Percentiles rank a stretch among this genome's conserved stretches.
Evolutionary conservation across 495 filamentous ascomycete genomes (phyloP).

Genomic region (Penicillium paradoxum): DNA sequence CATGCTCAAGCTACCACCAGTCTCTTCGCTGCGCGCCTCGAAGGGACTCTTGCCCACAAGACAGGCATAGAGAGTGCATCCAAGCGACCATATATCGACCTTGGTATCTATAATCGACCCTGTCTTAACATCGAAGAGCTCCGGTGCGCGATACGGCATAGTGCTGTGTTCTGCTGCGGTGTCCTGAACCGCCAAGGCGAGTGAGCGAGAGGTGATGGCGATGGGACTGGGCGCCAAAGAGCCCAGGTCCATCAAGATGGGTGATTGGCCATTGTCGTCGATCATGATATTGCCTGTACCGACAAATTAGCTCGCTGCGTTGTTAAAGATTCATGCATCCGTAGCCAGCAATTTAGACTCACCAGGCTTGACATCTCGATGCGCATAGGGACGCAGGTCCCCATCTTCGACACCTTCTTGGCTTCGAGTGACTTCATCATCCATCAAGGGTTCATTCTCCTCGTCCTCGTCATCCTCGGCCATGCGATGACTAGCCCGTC

Average conservation of each 20-base stretch:
- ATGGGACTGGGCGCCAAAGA: slow-evolving; percentile 85
- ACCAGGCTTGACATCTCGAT: slow-evolving; percentile 98
- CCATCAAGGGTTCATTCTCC: slow-evolving; percentile 77
- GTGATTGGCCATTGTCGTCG: slow-evolving; percentile 73
- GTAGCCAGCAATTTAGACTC: slow-evolving; percentile 7
- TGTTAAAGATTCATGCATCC: too few species aligned
- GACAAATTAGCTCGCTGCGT: slow-evolving; percentile 8
- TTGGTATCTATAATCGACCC: slow-evolving; percentile 91
- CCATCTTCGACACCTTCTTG: slow-evolving; percentile 70
- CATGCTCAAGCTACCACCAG: slow-evolving; percentile 85
- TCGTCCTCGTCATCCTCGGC: slow-evolving; percentile 58
- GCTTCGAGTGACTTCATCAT: slow-evolving; percentile 67
- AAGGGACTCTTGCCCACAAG: slow-evolving; percentile 95
- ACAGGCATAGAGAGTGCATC: slow-evolving; percentile 94
- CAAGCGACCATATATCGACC: slow-evolving; percentile 96
- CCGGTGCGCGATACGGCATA: slow-evolving; percentile 96
- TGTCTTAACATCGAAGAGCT: slow-evolving; percentile 97
- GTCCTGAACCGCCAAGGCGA: slow-evolving; percentile 89
- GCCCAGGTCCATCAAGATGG: slow-evolving; percentile 97
- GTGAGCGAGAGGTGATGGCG: slow-evolving; percentile 86
- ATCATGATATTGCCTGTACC: slow-evolving; percentile 91
- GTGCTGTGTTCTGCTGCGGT: slow-evolving; percentile 92
- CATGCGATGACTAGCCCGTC: slow-evolving; percentile 33
- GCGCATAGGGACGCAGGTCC: slow-evolving; percentile 76
- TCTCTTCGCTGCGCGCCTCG: slow-evolving; percentile 91